Percentiles rank a stretch among this genome's conserved stretches.
These are phyloP conservation scores for Coemansia sp. DNA, from an alignment of 192 early-diverging fungal genomes.

Conservation along the genomic window DNA sequence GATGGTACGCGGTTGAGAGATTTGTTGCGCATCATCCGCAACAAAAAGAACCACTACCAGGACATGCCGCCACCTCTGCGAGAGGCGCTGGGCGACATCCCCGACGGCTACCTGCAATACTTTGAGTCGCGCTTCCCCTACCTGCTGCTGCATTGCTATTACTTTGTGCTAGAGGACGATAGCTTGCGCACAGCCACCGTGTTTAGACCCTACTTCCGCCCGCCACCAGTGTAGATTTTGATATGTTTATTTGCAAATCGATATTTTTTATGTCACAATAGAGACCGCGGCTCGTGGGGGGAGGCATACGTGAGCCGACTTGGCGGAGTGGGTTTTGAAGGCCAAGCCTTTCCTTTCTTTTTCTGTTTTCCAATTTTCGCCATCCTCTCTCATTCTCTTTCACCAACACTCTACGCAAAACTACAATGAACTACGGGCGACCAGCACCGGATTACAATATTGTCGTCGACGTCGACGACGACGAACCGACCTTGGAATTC, in stretches of 20 bases:
- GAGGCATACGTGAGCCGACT: background rate
- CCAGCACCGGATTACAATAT: slow-evolving; percentile 50
- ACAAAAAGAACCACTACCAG: slow-evolving; percentile 99
- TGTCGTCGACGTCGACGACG: slow-evolving; percentile 56
- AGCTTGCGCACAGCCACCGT: slow-evolving; percentile 61
- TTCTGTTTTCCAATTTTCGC: background rate
- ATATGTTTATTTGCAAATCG: background rate
- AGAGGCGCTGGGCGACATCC: slow-evolving; percentile 76
- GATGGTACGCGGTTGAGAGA: slow-evolving; percentile 82
- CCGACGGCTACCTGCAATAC: slow-evolving; percentile 85
- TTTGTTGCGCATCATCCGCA: slow-evolving; percentile 86
- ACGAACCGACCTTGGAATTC: slow-evolving; percentile 54
- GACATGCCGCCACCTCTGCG: slow-evolving; percentile 80
- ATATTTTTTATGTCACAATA: background rate
- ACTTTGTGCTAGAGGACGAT: slow-evolving; percentile 72
- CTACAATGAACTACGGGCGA: slow-evolving; percentile 33
- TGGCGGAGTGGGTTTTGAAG: background rate
- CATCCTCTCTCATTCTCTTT: background rate
- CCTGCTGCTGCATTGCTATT: slow-evolving; percentile 85
- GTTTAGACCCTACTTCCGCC: slow-evolving; percentile 68
- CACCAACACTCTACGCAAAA: too few species aligned
- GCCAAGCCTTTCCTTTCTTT: background rate
- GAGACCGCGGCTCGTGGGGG: background rate
- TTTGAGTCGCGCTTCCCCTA: slow-evolving; percentile 90
- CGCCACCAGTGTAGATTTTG: slow-evolving; percentile 27